Evolutionary conservation across 225 moss, liverwort and hornwort genomes (phyloP).

Genomic region (Climacium dendroides): DNA sequence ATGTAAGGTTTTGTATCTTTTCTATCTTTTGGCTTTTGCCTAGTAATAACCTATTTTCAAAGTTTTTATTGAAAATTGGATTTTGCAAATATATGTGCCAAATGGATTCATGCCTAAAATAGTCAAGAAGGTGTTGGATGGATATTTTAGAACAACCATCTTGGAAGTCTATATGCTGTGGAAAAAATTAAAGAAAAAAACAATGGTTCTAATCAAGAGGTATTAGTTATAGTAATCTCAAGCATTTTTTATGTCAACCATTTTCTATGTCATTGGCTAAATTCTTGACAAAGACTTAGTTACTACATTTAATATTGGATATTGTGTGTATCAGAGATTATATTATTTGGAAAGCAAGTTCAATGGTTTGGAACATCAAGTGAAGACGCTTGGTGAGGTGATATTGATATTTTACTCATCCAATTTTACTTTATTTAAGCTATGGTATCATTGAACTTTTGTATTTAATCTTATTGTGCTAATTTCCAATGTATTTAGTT

Average conservation of each 20-base stretch:
- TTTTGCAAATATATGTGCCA: neutral
- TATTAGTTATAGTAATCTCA: neutral
- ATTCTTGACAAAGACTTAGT: neutral
- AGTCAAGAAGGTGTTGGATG: neutral
- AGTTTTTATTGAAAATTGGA: neutral
- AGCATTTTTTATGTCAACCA: neutral
- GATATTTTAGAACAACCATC: neutral
- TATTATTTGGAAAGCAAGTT: conserved; percentile 63
- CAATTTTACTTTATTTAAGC: neutral
- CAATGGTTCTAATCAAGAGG: conserved; percentile 25
- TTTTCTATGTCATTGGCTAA: neutral
- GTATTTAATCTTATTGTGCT: neutral
- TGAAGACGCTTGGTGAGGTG: conserved; percentile 52
- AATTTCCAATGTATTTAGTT: neutral
- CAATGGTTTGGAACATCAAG: conserved; percentile 43
- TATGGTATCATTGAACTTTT: neutral
- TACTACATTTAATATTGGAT: neutral
- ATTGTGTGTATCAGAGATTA: conserved; percentile 36
- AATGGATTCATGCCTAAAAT: neutral
- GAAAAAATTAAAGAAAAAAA: conserved; percentile 14
- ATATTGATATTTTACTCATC: neutral
- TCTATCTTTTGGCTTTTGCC: neutral
- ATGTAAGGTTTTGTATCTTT: neutral
- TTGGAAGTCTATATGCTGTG: neutral
- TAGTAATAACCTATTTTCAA: neutral